These are phyloP conservation scores for Boletus speciosus DNA, from an alignment of 768 basidiomycete species.

Conservation along the genomic window DNA sequence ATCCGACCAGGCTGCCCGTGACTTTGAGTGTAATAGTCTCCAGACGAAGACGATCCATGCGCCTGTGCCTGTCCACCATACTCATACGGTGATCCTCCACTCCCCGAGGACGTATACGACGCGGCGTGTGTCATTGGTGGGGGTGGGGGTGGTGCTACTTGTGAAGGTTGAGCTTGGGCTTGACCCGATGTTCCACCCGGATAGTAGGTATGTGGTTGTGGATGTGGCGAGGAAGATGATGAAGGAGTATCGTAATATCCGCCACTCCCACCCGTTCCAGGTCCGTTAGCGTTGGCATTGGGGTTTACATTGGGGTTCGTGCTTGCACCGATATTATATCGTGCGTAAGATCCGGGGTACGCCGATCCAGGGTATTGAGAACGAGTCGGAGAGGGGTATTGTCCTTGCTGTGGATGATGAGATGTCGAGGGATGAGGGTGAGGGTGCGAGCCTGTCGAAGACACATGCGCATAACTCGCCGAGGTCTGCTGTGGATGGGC, in stretches of 20 bases:
- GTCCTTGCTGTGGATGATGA: constrained; percentile 23
- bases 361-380: constrained; percentile 24
- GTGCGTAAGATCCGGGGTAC: constrained; percentile 29
- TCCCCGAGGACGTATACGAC: constrained; percentile 23
- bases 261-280: constrained; percentile 9
- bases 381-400: constrained; percentile 25
- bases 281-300: constrained; percentile 7
- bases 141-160: constrained; percentile 17
- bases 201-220: constrained; percentile 23
- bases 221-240: constrained; percentile 12
- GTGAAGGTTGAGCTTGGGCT: constrained; percentile 14
- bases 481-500: constrained; percentile 20
- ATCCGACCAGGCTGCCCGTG: constrained; percentile 17
- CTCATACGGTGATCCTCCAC: constrained; percentile 22
- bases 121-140: constrained; percentile 19
- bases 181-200: constrained; percentile 17
- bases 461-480: constrained; percentile 14
- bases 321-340: constrained; percentile 28
- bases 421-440: constrained; percentile 19
- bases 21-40: constrained; percentile 23
- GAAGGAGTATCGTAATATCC: constrained; percentile 28
- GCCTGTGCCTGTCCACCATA: constrained; percentile 19
- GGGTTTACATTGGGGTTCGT: constrained; percentile 14
- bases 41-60: constrained; percentile 20
- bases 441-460: constrained; percentile 21